Percentiles rank a stretch among this genome's conserved stretches.
These are phyloP conservation scores for Backusella tuberculispora DNA, from an alignment of 192 early-diverging fungal species.

Conservation along the genomic window DNA sequence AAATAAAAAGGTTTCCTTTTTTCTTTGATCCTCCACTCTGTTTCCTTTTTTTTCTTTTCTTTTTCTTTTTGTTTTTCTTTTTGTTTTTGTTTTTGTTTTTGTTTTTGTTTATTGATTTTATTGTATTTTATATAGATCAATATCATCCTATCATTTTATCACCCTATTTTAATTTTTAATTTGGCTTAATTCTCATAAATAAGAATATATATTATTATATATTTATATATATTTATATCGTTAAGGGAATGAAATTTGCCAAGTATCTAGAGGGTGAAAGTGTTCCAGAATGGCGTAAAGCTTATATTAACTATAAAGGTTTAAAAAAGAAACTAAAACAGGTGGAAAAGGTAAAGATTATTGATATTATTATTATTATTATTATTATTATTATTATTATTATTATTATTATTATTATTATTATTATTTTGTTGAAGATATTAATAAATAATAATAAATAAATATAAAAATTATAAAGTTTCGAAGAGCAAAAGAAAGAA, in stretches of 20 bases:
- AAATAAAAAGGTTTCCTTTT: background rate
- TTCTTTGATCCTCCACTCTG: background rate
- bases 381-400: background rate
- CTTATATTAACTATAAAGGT: conserved; percentile 67
- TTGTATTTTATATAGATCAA: too few relatives aligned
- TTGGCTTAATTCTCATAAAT: too few relatives aligned
- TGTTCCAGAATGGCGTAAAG: conserved; percentile 73
- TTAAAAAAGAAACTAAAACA: conserved; percentile 59
- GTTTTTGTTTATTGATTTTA: too few relatives aligned
- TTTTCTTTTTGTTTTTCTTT: background rate
- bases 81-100: background rate
- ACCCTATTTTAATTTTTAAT: background rate
- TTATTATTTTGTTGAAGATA: too few relatives aligned
- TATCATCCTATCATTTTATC: background rate
- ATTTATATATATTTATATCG: background rate
- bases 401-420: background rate
- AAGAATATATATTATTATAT: background rate
- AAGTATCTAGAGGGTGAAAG: conserved; percentile 69
- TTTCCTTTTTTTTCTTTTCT: too few relatives aligned
- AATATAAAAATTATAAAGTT: background rate
- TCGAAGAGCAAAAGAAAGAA: conserved; percentile 20
- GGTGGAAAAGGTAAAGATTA: conserved; percentile 31
- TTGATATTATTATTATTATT: background rate
- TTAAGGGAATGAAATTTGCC: conserved; percentile 66
- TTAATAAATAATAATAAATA: background rate